Evolutionary conservation across 1,284 basidiomycete species (phyloP).

Genomic region (Heterobasidion parviporum): DNA sequence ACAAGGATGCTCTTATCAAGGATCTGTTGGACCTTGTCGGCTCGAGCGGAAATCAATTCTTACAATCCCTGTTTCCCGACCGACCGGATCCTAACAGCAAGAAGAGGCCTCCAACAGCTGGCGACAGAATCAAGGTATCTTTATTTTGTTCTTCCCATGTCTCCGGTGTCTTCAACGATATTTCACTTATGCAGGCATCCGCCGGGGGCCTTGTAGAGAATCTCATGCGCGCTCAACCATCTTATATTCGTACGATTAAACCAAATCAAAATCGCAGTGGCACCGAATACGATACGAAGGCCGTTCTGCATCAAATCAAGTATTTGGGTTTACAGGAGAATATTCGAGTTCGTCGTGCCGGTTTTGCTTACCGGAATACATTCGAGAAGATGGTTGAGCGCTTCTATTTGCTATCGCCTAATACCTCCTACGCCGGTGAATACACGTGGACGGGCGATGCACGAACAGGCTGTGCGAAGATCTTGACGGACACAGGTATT

Average conservation of each 20-base stretch:
- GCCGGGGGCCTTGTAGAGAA: slow-evolving; percentile 95
- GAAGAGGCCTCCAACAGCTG: slow-evolving; percentile 96
- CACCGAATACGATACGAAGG: slow-evolving; percentile 90
- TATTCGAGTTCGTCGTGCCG: slow-evolving; percentile 93
- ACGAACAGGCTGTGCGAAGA: slow-evolving; percentile 88
- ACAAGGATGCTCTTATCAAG: slow-evolving; percentile 96
- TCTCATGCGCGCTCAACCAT: slow-evolving; percentile 92
- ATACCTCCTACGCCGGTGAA: slow-evolving; percentile 97
- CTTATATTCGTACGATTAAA: slow-evolving; percentile 99
- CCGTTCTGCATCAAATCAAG: slow-evolving; percentile 97
- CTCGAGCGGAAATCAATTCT: slow-evolving; percentile 72
- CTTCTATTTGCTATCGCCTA: slow-evolving; percentile 93
- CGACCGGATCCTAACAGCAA: slow-evolving; percentile 94
- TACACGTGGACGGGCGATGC: slow-evolving; percentile 95
- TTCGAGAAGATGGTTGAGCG: slow-evolving; percentile 99
- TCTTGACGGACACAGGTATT: slow-evolving; percentile 93
- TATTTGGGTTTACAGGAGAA: slow-evolving; percentile 99
- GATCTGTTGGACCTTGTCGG: slow-evolving; percentile 90
- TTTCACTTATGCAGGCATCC: slow-evolving; percentile 46
- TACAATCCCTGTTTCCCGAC: slow-evolving; percentile 90
- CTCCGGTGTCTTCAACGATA: slow-evolving; percentile 3
- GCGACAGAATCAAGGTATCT: slow-evolving; percentile 92
- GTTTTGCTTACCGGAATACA: slow-evolving; percentile 95
- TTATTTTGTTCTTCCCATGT: neutral
- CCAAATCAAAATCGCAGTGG: slow-evolving; percentile 95